These are phyloP conservation scores for Labyrinthula sp. DNA, from an alignment of 352 stramenopile genomes.

Conservation along the genomic window DNA sequence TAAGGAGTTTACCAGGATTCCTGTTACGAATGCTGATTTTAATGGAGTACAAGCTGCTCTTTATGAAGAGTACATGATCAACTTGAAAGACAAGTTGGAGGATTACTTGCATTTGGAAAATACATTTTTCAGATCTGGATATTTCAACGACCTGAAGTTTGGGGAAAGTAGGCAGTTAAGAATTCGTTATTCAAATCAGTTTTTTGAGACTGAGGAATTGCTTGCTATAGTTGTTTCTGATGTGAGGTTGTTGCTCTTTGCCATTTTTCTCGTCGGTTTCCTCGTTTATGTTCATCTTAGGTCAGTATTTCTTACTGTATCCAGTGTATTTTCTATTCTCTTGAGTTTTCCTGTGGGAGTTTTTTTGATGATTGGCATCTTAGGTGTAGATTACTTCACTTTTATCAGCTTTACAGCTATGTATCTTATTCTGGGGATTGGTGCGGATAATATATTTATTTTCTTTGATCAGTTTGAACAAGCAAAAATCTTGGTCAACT, in stretches of 20 bases:
- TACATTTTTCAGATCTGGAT: slow-evolving; percentile 5
- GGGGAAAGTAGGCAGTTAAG: no score
- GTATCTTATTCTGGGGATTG: slow-evolving; percentile 43
- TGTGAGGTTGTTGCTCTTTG: no score
- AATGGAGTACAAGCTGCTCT: no score
- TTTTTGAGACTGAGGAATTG: no score
- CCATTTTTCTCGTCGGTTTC: slow-evolving; percentile 38
- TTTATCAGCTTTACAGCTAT: slow-evolving; percentile 38
- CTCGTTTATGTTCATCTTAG: slow-evolving; percentile 36
- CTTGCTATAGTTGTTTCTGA: no score
- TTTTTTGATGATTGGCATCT: slow-evolving; percentile 40
- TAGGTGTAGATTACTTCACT: slow-evolving; percentile 41
- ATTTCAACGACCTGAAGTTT: no score
- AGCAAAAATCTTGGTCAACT: no score
- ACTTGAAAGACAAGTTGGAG: no score
- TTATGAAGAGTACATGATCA: no score
- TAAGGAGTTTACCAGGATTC: no score
- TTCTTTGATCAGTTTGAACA: slow-evolving; percentile 40
- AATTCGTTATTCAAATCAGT: no score
- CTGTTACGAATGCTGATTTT: no score
- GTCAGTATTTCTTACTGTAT: slow-evolving; percentile 36
- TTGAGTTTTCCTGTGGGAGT: slow-evolving; percentile 38
- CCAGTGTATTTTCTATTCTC: slow-evolving; percentile 40
- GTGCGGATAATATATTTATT: slow-evolving; percentile 42
- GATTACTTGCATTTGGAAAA: neutral